These are phyloP conservation scores for Colletotrichum australisinense DNA, from an alignment of 2,329 filamentous ascomycete species.

Conservation along the genomic window DNA sequence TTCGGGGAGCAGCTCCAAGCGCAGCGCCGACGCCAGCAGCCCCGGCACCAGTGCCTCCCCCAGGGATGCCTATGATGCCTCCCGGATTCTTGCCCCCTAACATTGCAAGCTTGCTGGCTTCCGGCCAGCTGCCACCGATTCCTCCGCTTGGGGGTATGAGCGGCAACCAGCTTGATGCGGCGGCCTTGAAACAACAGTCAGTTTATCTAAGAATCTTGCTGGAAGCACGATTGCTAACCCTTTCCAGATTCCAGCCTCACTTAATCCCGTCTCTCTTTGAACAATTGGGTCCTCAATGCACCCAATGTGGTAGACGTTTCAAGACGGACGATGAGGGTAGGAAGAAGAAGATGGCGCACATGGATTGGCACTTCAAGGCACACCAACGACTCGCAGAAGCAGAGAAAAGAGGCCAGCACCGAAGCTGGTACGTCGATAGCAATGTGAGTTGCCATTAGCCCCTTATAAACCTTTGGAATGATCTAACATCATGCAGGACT, in stretches of 20 bases:
- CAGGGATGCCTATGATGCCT: conserved; percentile 42
- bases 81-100: conserved; percentile 47
- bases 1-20: conserved; percentile 57
- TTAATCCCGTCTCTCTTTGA: conserved; percentile 83
- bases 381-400: conserved; percentile 90
- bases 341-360: conserved; percentile 87
- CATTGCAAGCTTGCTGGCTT: conserved; percentile 49
- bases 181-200: conserved; percentile 78
- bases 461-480: conserved; percentile 35
- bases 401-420: conserved; percentile 86
- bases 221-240: conserved; percentile 28
- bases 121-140: conserved; percentile 37
- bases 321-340: conserved; percentile 80
- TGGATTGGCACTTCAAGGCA: conserved; percentile 98
- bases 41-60: conserved; percentile 42
- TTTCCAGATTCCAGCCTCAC: conserved; percentile 75
- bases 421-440: conserved; percentile 95
- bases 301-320: conserved; percentile 92
- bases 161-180: conserved; percentile 71
- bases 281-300: conserved; percentile 86
- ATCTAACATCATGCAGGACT: conserved; percentile 26
- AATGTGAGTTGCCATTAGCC: conserved; percentile 66
- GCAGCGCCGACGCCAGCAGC: conserved; percentile 47
- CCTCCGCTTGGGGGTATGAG: conserved; percentile 51
- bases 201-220: conserved; percentile 42